phyloP scores from a whole-genome alignment of 139 green algal genomes.

The Dunaliella primolecta region DNA sequence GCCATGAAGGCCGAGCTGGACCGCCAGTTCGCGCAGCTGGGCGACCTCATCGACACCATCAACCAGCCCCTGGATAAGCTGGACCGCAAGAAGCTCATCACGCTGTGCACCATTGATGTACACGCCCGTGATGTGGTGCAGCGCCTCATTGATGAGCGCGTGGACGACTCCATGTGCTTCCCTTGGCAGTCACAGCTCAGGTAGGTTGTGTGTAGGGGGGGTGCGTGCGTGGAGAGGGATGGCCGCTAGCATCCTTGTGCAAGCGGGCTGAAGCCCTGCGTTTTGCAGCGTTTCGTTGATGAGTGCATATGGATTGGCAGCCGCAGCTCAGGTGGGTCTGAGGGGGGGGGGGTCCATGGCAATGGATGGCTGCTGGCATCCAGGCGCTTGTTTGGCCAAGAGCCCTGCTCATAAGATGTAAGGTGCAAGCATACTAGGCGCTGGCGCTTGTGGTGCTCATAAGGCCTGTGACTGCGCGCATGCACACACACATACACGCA shows the following conservation, averaged over 20 bases:
- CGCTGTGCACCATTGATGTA: slow-evolving; percentile 93
- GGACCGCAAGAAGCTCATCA: slow-evolving; percentile 92
- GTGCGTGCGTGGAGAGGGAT: slow-evolving; percentile 28
- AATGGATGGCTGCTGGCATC: too few relatives aligned
- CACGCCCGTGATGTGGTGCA: slow-evolving; percentile 88
- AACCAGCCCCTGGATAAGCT: slow-evolving; percentile 73
- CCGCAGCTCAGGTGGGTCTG: too few relatives aligned
- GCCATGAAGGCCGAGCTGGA: slow-evolving; percentile 77
- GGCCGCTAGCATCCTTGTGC: too few relatives aligned
- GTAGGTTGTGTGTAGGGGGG: too few relatives aligned
- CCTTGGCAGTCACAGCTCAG: slow-evolving; percentile 92
- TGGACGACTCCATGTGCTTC: slow-evolving; percentile 75
- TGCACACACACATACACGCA: not conserved
- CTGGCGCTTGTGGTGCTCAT: not conserved
- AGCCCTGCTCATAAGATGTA: too few relatives aligned
- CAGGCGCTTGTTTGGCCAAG: too few relatives aligned
- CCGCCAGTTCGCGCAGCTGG: slow-evolving; percentile 68
- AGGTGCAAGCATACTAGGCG: too few relatives aligned
- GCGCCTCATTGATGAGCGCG: slow-evolving; percentile 76
- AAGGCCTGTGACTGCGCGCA: not conserved
- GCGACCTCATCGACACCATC: slow-evolving; percentile 82
- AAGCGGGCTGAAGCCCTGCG: too few relatives aligned
- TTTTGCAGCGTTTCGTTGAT: too few relatives aligned
- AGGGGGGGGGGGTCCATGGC: too few relatives aligned
- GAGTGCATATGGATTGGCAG: too few relatives aligned